A percentile compares a stretch with the other conserved stretches of the same genome.
phyloP scores from a whole-genome alignment of 176 grass and related monocot species.

The Leersia perrieri region DNA sequence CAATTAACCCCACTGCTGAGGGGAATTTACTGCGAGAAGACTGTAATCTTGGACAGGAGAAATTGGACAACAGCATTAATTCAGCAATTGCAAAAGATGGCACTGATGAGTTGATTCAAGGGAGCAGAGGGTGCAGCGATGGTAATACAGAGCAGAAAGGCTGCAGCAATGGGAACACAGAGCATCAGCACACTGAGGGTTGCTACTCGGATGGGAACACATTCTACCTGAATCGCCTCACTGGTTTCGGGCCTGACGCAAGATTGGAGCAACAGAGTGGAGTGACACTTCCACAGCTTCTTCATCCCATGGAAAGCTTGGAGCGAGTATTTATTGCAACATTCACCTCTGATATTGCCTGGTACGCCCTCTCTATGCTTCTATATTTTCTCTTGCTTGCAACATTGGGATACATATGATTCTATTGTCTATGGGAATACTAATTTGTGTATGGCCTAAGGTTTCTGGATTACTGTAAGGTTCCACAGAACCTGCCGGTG shows the following conservation, averaged over 20 bases:
- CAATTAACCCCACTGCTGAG: not conserved
- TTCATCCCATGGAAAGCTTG: slow-evolving; percentile 59
- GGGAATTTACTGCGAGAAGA: not conserved
- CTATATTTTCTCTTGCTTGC: not conserved
- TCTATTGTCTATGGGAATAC: slow-evolving; percentile 6
- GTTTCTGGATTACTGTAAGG: slow-evolving; percentile 77
- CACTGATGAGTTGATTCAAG: not conserved
- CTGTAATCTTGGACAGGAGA: slow-evolving; percentile 1
- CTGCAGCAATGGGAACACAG: not conserved
- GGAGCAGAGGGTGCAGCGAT: not conserved
- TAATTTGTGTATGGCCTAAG: slow-evolving; percentile 36
- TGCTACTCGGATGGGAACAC: slow-evolving; percentile 75
- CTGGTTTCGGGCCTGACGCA: slow-evolving; percentile 7
- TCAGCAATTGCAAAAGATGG: not conserved
- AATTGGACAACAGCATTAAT: not conserved
- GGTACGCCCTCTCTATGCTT: slow-evolving; percentile 37
- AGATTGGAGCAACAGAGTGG: not conserved
- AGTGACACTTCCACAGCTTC: slow-evolving; percentile 75
- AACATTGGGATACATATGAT: not conserved
- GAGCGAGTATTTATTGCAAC: slow-evolving; percentile 76
- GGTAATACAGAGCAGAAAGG: not conserved
- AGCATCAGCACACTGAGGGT: slow-evolving; percentile 13
- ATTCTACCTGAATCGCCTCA: slow-evolving; percentile 76
- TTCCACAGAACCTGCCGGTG: slow-evolving; percentile 58
- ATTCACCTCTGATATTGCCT: slow-evolving; percentile 86